Conservation (phyloP, 2,329 filamentous ascomycete genomes). For the Aspergillus tamarii region DNA sequence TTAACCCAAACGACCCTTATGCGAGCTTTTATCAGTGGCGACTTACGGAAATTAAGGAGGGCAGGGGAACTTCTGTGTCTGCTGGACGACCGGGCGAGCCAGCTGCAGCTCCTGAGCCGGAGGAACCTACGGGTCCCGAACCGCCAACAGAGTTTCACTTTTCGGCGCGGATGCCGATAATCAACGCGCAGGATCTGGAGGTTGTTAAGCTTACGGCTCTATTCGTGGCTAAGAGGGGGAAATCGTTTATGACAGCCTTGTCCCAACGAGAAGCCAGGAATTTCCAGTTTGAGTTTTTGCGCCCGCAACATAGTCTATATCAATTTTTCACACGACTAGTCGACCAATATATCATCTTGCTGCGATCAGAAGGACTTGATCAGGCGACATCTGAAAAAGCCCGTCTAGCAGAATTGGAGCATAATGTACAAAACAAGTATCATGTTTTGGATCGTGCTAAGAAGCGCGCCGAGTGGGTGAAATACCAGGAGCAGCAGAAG, state of each 20-base stretch:
- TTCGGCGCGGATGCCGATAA: slow-evolving; percentile 94
- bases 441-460: slow-evolving; percentile 78
- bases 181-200: slow-evolving; percentile 89
- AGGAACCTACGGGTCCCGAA: slow-evolving; percentile 78
- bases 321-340: slow-evolving; percentile 92
- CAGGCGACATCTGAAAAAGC: slow-evolving; percentile 73
- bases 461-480: slow-evolving; percentile 83
- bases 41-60: slow-evolving; percentile 79
- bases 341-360: slow-evolving; percentile 85
- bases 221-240: slow-evolving; percentile 90
- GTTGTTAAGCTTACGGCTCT: slow-evolving; percentile 76
- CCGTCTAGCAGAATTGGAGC: slow-evolving; percentile 71
- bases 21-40: slow-evolving; percentile 90
- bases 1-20: slow-evolving; percentile 80
- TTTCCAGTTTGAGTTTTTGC: slow-evolving; percentile 93
- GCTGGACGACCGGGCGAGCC: slow-evolving; percentile 73
- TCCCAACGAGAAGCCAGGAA: slow-evolving; percentile 88
- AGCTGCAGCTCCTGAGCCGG: slow-evolving; percentile 54
- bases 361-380: slow-evolving; percentile 69
- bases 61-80: slow-evolving; percentile 76
- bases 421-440: slow-evolving; percentile 78
- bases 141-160: slow-evolving; percentile 88
- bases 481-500: slow-evolving; percentile 82
- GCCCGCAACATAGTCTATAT: slow-evolving; percentile 93
- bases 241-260: slow-evolving; percentile 86